Evolutionary conservation across 192 early-diverging fungal species (phyloP).

Genomic region (Spizellomyces punctatus): DNA sequence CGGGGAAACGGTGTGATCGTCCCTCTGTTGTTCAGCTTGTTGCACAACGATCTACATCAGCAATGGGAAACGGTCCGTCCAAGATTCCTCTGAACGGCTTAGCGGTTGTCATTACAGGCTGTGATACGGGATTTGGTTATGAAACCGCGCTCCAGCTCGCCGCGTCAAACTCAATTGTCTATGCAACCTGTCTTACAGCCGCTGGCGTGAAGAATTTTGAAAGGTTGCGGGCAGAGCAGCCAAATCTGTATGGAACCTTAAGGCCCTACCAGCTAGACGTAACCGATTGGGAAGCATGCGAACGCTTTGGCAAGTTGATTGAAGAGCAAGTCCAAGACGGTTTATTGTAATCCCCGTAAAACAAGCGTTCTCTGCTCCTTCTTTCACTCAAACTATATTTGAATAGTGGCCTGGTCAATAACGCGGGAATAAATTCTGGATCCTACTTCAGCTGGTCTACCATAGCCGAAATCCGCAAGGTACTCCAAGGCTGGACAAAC

Average conservation of each 20-base stretch:
- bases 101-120: constrained; percentile 39
- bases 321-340: constrained; percentile 13
- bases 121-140: constrained; percentile 45
- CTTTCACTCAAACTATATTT: no score
- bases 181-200: constrained; percentile 36
- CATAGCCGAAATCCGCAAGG: constrained; percentile 3
- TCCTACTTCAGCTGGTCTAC: constrained; percentile 25
- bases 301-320: constrained; percentile 5
- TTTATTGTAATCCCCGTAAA: constrained; percentile 6
- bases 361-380: no score
- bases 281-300: constrained; percentile 35
- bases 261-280: constrained; percentile 34
- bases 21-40: no score
- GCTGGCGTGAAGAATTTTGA: constrained; percentile 20
- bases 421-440: constrained; percentile 37
- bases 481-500: no score
- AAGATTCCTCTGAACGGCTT: constrained; percentile 8
- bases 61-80: constrained; percentile 9
- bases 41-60: neutral
- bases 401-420: constrained; percentile 28
- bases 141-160: constrained; percentile 23
- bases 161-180: constrained; percentile 14
- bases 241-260: constrained; percentile 9
- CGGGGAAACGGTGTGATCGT: no score
- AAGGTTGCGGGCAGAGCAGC: neutral